Conservation (phyloP, 225 moss, liverwort and hornwort species). For the Pseudoscleropodium purum region DNA sequence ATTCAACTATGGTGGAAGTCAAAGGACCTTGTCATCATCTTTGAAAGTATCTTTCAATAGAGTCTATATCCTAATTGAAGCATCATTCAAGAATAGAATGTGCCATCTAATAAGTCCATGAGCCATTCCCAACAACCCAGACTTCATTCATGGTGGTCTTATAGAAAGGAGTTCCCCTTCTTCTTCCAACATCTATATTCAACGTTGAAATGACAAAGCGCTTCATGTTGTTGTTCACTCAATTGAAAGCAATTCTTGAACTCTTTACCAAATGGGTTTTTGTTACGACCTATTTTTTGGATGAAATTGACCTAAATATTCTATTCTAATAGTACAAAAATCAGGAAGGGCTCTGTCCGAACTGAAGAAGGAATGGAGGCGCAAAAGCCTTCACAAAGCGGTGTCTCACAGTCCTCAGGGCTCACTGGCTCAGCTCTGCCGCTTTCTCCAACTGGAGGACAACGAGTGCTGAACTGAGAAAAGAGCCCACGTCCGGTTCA, state of each 20-base stretch:
- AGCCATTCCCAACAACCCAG: neutral
- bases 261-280: neutral
- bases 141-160: fast-evolving
- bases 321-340: neutral
- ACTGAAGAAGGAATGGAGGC: neutral
- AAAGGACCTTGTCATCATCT: no score
- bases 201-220: neutral
- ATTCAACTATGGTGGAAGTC: fast-evolving
- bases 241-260: no score
- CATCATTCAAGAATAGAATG: neutral
- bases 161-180: fast-evolving
- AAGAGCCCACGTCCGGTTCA: neutral
- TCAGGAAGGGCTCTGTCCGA: neutral
- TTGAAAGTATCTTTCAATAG: neutral
- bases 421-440: neutral
- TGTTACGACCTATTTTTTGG: neutral
- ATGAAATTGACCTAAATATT: no score
- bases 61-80: neutral
- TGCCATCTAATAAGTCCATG: neutral
- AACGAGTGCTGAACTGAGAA: neutral
- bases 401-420: no score
- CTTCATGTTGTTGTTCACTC: neutral
- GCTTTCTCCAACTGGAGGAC: neutral
- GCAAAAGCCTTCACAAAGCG: neutral
- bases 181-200: neutral